These are phyloP conservation scores for Podaxis pistillaris DNA, from an alignment of 768 basidiomycete genomes.

Conservation along the genomic window DNA sequence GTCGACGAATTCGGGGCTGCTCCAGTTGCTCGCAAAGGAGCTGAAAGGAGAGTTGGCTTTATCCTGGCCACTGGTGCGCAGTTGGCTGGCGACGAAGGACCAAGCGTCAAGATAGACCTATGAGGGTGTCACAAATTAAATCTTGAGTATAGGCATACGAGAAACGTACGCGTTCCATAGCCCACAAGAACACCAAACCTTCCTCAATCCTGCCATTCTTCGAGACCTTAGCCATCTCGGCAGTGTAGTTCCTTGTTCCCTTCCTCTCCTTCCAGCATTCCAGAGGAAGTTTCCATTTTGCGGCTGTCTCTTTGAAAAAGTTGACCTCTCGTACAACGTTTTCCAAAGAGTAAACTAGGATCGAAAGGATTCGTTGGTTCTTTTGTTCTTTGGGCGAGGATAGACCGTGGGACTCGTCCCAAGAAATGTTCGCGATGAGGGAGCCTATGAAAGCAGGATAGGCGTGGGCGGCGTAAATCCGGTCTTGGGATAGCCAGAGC, in stretches of 20 bases:
- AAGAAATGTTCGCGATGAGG: slow-evolving; percentile 61
- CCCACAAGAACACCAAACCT: slow-evolving; percentile 72
- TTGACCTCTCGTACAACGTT: slow-evolving; percentile 56
- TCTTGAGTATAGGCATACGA: background rate
- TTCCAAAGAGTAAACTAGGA: slow-evolving; percentile 51
- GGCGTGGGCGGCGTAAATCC: slow-evolving; percentile 70
- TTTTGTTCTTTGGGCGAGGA: slow-evolving; percentile 31
- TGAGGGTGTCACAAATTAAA: background rate
- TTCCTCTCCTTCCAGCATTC: slow-evolving; percentile 51
- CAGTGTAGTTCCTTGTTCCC: slow-evolving; percentile 67
- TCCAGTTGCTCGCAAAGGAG: slow-evolving; percentile 67
- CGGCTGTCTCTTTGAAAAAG: slow-evolving; percentile 59
- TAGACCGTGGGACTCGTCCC: slow-evolving; percentile 31
- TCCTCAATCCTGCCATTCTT: slow-evolving; percentile 50
- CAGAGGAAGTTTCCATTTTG: slow-evolving; percentile 42
- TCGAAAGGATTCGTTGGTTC: slow-evolving; percentile 41
- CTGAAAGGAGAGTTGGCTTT: slow-evolving; percentile 30
- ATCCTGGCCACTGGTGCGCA: background rate
- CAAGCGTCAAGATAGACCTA: slow-evolving; percentile 74
- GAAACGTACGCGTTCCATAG: slow-evolving; percentile 65
- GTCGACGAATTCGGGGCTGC: slow-evolving; percentile 43
- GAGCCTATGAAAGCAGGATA: slow-evolving; percentile 72
- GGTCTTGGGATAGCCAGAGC: slow-evolving; percentile 71
- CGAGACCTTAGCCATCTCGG: slow-evolving; percentile 62
- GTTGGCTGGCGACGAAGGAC: slow-evolving; percentile 41